phyloP scores from a whole-genome alignment of 1,284 basidiomycete genomes.

The Mycena sp. region DNA sequence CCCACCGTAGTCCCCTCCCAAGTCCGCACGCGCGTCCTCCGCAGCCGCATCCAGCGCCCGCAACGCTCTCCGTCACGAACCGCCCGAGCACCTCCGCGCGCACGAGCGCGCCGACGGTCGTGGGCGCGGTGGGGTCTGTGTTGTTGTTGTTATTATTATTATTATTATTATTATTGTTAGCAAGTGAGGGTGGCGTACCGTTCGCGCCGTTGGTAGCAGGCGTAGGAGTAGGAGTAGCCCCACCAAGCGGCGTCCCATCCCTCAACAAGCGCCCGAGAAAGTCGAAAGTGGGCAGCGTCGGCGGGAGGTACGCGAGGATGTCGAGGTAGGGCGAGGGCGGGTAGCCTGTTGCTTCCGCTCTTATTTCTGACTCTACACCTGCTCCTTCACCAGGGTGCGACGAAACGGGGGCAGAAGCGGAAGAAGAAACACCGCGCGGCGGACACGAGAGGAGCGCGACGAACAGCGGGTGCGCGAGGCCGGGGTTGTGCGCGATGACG shows the following conservation, averaged over 20 bases:
- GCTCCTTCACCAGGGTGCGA: too few species aligned
- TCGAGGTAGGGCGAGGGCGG: constrained; percentile 23
- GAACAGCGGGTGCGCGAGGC: constrained; percentile 70
- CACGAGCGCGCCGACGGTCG: constrained; percentile 69
- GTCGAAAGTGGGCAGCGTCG: constrained; percentile 73
- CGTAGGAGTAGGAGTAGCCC: too few species aligned
- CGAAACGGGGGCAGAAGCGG: constrained; percentile 41
- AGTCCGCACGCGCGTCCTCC: constrained; percentile 43
- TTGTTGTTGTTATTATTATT: too few species aligned
- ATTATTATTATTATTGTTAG: too few species aligned
- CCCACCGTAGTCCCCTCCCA: constrained; percentile 66
- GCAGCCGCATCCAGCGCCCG: constrained; percentile 76
- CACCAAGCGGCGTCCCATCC: constrained; percentile 57
- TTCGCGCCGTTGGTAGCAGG: too few species aligned
- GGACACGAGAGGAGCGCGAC: constrained; percentile 33
- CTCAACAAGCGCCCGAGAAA: constrained; percentile 52
- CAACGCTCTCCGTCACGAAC: constrained; percentile 72
- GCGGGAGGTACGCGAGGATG: constrained; percentile 58
- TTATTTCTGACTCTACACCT: not conserved
- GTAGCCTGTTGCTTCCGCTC: constrained; percentile 9
- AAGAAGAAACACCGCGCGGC: not conserved
- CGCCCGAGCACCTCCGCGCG: constrained; percentile 70
- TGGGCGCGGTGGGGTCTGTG: constrained; percentile 34
- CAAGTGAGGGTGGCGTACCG: too few species aligned
- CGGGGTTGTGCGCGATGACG: constrained; percentile 73